Evolutionary conservation across 106 monocot genomes (phyloP).

Genomic region (Cymbidium sinense): DNA sequence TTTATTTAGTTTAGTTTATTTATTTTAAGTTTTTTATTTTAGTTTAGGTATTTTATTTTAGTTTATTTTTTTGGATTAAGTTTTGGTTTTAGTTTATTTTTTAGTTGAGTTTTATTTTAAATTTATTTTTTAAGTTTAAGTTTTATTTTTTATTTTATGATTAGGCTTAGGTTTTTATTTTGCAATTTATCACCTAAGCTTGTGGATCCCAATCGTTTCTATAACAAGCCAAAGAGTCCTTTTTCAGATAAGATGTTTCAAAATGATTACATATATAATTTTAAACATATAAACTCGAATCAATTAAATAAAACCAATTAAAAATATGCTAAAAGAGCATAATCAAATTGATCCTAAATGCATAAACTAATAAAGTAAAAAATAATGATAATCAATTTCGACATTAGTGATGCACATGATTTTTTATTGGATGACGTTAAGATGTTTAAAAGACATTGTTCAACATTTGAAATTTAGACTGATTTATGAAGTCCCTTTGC

Average conservation of each 20-base stretch:
- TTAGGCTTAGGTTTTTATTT: too few species aligned
- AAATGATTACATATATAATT: neutral
- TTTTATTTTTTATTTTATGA: too few species aligned
- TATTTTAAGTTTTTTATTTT: too few species aligned
- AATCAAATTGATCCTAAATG: neutral
- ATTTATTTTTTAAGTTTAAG: too few species aligned
- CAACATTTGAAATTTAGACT: neutral
- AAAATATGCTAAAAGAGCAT: neutral
- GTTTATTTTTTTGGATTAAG: too few species aligned
- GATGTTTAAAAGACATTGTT: neutral
- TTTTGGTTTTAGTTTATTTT: too few species aligned
- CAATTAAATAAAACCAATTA: neutral
- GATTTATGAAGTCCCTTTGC: constrained; percentile 10
- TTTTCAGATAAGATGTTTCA: neutral
- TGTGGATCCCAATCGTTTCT: too few species aligned
- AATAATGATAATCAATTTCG: neutral
- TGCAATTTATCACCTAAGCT: too few species aligned
- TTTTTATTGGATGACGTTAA: neutral
- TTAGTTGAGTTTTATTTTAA: too few species aligned
- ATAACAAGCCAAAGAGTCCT: neutral
- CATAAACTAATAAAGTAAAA: neutral
- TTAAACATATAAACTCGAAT: neutral
- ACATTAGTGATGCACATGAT: neutral
- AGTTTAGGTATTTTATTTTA: too few species aligned
- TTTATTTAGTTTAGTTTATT: too few species aligned